A percentile compares a stretch with the other conserved stretches of the same genome.
Conservation (phyloP, 441 rosid genomes). For the Breynia disticha region DNA sequence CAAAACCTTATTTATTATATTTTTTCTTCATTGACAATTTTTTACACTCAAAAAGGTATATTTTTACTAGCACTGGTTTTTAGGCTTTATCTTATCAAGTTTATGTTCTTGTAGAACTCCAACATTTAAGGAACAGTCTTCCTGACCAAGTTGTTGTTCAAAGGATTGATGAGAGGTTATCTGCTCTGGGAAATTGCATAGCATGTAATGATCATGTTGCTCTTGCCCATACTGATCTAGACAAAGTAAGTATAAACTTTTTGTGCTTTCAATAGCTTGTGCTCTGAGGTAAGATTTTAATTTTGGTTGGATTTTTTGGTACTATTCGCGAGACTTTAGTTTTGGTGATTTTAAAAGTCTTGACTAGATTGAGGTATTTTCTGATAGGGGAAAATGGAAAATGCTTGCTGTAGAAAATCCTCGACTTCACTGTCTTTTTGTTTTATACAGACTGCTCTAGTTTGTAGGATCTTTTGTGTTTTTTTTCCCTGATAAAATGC, state of each 20-base stretch:
- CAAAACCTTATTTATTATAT: no score
- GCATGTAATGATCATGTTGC: constrained; percentile 97
- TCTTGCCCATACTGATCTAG: constrained; percentile 82
- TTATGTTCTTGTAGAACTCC: constrained; percentile 50
- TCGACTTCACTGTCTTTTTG: no score
- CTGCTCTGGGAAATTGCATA: constrained; percentile 89
- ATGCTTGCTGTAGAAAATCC: constrained; percentile 1
- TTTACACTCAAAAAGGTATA: no score
- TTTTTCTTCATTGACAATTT: no score
- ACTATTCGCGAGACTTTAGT: background rate
- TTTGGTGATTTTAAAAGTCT: background rate
- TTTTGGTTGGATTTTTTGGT: background rate
- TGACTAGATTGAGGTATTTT: no score
- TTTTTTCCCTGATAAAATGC: background rate
- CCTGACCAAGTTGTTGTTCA: constrained; percentile 88
- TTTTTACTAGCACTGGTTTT: no score
- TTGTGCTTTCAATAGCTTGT: background rate
- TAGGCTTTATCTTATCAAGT: background rate
- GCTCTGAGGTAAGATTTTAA: background rate
- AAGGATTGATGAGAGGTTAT: constrained; percentile 74
- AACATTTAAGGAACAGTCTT: constrained; percentile 84
- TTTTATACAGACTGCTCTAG: no score
- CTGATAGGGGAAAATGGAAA: no score
- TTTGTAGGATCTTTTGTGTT: no score
- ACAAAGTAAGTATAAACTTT: constrained; percentile 33